Evolutionary conservation across 2,329 filamentous ascomycete species (phyloP), one percentile per base, ranked within the genome.

Genomic region (Graphilbum sp.): DNA sequence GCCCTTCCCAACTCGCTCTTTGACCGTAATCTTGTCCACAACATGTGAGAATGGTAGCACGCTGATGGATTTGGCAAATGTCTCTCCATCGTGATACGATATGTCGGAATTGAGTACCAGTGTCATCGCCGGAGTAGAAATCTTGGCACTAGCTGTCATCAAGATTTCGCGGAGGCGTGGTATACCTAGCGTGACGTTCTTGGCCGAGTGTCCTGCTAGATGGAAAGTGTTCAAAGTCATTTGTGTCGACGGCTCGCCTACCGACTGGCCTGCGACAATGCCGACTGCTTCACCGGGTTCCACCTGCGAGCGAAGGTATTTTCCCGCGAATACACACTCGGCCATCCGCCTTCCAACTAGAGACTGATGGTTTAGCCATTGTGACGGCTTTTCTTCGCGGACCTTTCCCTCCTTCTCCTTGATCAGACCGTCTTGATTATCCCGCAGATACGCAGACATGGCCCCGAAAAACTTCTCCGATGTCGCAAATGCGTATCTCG

Each of bases 141-240:
- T 95, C 34, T 79, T 72, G 37, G 77, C 72, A 53, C 83, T 90
- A 20, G 90, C 90, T 35, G 90, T 96, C 90, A 98, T 98, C 47
- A 98, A 72, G 50, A 98, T 95, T 69, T 98, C 90, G 62, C 90
- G 73, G 17, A 98, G 70, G 61, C 90, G 85, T 42, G 90, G 90
- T 53, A 98, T 96, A 83, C 90, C 90, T 17, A 95, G 72, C 1
- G 90, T 98, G 54, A 98, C 92, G 70, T 98, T 98, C 68, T 95
- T 96, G 23, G 90, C 80, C 17, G 90, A 87, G 66, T 96, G 88
- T 53, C 90, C 90, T 58, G 90, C 90, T 72, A 98, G 83, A 71
- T 98, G 90, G 73, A 98, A 98, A 21, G 92, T 98, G 62, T 98
- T 98, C 39, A 98, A 65, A 8, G 92, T 98, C 92, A 98, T 98